These are phyloP conservation scores for Heliophila coronopifolia DNA, from an alignment of 441 rosid genomes.

Conservation along the genomic window DNA sequence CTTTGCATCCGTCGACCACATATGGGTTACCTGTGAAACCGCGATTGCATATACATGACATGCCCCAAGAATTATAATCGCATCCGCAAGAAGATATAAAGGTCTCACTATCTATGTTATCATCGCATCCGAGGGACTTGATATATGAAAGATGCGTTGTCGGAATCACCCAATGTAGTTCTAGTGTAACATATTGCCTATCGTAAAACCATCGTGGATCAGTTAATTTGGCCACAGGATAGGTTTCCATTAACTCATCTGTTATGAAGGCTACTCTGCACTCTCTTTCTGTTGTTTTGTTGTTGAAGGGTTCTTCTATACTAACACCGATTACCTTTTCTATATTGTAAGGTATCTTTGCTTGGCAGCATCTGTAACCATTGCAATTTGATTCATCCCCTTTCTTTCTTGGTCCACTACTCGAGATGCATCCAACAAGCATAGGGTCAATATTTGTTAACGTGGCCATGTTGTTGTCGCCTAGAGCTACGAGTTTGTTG, in stretches of 20 bases:
- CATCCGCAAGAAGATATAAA: no score
- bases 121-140: slow-evolving; percentile 1
- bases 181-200: neutral
- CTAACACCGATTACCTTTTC: neutral
- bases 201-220: slow-evolving; percentile 6
- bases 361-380: slow-evolving; percentile 7
- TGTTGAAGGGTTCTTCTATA: neutral
- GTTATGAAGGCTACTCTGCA: slow-evolving; percentile 11
- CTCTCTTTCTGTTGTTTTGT: neutral
- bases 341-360: neutral
- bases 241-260: neutral
- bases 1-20: slow-evolving; percentile 26
- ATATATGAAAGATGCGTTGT: neutral
- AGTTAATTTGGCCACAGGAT: neutral
- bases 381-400: neutral
- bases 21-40: slow-evolving; percentile 39
- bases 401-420: neutral
- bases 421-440: slow-evolving; percentile 2
- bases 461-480: slow-evolving; percentile 25
- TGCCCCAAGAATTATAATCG: no score
- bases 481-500: slow-evolving; percentile 22
- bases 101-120: no score
- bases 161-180: neutral
- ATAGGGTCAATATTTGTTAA: slow-evolving; percentile 4
- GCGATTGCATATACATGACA: neutral